phyloP scores from a whole-genome alignment of 306 rosid genomes.

The Delonix regia region DNA sequence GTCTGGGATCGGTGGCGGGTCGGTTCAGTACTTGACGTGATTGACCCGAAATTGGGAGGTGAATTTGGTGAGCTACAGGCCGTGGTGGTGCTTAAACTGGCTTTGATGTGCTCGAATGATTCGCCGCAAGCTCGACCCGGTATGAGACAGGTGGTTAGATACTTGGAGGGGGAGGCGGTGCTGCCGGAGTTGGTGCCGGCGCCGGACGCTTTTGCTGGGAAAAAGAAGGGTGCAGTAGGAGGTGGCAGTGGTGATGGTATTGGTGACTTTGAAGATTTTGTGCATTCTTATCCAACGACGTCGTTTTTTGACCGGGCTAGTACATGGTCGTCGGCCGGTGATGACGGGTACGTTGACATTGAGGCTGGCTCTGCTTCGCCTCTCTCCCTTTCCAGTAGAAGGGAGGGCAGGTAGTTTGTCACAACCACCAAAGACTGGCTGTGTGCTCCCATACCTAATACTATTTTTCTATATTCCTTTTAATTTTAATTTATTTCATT shows the following conservation, averaged over 20 bases:
- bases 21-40: constrained; percentile 47
- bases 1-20: constrained; percentile 60
- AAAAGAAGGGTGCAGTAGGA: background rate
- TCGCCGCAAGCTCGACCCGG: constrained; percentile 46
- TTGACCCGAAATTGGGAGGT: constrained; percentile 46
- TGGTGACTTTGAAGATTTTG: constrained; percentile 31
- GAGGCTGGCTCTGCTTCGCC: constrained; percentile 43
- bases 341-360: constrained; percentile 27
- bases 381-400: constrained; percentile 29
- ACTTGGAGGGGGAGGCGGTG: constrained; percentile 50
- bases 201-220: constrained; percentile 28
- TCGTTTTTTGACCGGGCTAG: constrained; percentile 35
- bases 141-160: constrained; percentile 56
- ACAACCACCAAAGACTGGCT: background rate
- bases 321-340: constrained; percentile 40
- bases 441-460: background rate
- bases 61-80: constrained; percentile 50
- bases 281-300: constrained; percentile 42
- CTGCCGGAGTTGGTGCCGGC: constrained; percentile 40
- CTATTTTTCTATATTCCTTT: background rate
- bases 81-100: constrained; percentile 52
- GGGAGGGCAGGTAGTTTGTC: background rate
- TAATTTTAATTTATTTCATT: background rate
- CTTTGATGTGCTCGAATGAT: constrained; percentile 56
- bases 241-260: background rate